A percentile compares a stretch with the other conserved stretches of the same genome.
phyloP scores from a whole-genome alignment of 805 yeast genomes.

The Yueomyces sp. region DNA sequence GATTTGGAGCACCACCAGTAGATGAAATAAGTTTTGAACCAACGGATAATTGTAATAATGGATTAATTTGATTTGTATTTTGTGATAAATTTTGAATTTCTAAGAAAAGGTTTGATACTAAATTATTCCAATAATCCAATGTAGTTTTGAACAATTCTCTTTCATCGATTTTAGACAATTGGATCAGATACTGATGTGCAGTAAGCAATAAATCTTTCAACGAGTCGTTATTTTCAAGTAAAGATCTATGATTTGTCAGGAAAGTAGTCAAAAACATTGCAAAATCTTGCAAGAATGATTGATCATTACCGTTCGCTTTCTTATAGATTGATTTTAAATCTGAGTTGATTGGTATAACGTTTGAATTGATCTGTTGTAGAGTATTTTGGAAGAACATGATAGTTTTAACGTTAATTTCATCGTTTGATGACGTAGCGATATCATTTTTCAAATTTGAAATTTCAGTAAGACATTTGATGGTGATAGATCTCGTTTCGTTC shows the following conservation, averaged over 20 bases:
- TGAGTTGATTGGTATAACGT: slow-evolving; percentile 57
- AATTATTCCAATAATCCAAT: slow-evolving; percentile 84
- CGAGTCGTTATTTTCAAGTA: slow-evolving; percentile 44
- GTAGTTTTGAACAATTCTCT: slow-evolving; percentile 92
- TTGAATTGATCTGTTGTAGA: slow-evolving; percentile 50
- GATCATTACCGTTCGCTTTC: slow-evolving; percentile 69
- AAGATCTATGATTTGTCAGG: slow-evolving; percentile 54
- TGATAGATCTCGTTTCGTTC: slow-evolving; percentile 65
- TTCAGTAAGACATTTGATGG: slow-evolving; percentile 90
- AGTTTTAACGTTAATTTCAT: slow-evolving; percentile 31
- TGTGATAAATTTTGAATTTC: slow-evolving; percentile 77
- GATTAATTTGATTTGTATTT: slow-evolving; percentile 42
- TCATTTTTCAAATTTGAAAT: slow-evolving; percentile 51
- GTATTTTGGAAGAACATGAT: slow-evolving; percentile 58
- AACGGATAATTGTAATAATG: slow-evolving; percentile 56
- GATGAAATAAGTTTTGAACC: slow-evolving; percentile 25
- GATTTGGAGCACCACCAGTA: slow-evolving; percentile 77
- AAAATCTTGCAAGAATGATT: slow-evolving; percentile 87
- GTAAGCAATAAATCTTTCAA: slow-evolving; percentile 47
- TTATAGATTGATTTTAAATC: slow-evolving; percentile 63
- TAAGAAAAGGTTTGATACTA: slow-evolving; percentile 69
- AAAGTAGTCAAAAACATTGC: slow-evolving; percentile 87
- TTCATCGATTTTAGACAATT: slow-evolving; percentile 82
- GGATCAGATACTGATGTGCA: slow-evolving; percentile 71
- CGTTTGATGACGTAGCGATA: neutral